Evolutionary conservation across 202 grass and related monocot species (phyloP), one percentile per base, ranked within the genome.

Genomic region (Cymbopogon flexuosus): DNA sequence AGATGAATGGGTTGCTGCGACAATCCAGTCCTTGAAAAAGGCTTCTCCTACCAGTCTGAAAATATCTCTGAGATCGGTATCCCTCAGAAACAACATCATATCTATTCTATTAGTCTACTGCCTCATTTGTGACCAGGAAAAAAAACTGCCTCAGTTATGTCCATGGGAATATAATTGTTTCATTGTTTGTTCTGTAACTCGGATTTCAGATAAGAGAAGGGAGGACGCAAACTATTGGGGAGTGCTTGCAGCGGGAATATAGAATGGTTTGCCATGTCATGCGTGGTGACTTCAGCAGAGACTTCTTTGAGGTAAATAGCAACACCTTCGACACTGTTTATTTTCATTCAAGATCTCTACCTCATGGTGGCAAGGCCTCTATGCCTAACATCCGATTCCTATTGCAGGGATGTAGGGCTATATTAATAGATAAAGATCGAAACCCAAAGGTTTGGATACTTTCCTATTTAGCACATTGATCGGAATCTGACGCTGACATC

Each of bases 41-140:
- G 92, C 96, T 66, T 99, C 96, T 75, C 92, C 96, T 56, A 91
- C 90, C 42, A 99, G 96, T 78, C 90, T 99, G 47, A 95, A 99
- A 86, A 93, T 99, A 63, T 93, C 90, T 65, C 88, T 98, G 24
- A 93, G 77, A 91, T 91, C 92, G 80, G 92, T 99, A 95, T 79
- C 63, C 56, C 9, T 84, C 52, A 80, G 41, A 72, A 57, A 72
- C 13, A 36, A 78, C 36, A 10, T 79, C 34, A 63, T 77, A 22
- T 62, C 9, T 72, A 3, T 72, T 51, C 27, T 61, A 61, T 29
- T 31, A 11, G 12, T 10, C 43, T 35, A 51, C 43, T 15, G 13
- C 3, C 42, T 49, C 27, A 49, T 24, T 47, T 47, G 12, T 71
- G 37, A 35, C 5, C 34, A 2, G 5, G 35, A 36, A 36, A 36